Evolutionary conservation across 306 rosid species (phyloP).

Genomic region (Dryas drummondii): DNA sequence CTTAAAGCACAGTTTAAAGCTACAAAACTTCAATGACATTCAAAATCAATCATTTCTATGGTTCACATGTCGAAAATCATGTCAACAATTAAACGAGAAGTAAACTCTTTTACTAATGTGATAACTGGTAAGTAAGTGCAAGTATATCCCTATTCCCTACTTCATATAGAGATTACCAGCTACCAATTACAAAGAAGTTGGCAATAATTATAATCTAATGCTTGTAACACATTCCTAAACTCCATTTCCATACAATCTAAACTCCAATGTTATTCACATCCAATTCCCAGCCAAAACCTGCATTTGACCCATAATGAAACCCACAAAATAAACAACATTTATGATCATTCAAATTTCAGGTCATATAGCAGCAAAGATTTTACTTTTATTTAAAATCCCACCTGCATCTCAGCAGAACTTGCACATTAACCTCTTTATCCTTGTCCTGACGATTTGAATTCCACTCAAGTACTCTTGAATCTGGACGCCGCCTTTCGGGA

Average conservation of each 20-base stretch:
- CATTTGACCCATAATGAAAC: neutral
- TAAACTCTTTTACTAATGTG: neutral
- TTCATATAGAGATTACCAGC: neutral
- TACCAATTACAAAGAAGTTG: neutral
- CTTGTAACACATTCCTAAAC: neutral
- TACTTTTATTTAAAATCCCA: conserved; percentile 5
- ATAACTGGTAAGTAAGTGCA: too few species aligned
- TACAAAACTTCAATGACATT: neutral
- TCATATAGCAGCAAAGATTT: neutral
- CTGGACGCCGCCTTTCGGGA: conserved; percentile 65
- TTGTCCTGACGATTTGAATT: conserved; percentile 52
- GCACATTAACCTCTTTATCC: conserved; percentile 75
- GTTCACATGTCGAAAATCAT: neutral
- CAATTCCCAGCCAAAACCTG: neutral
- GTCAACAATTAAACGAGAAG: neutral
- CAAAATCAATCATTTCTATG: neutral
- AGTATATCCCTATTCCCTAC: neutral
- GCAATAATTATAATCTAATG: neutral
- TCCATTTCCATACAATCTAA: neutral
- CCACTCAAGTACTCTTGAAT: conserved; percentile 49
- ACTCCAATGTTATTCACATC: neutral
- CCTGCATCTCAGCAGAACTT: conserved; percentile 97
- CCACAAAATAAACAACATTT: neutral
- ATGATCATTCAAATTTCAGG: neutral
- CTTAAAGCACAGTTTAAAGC: neutral